These are phyloP conservation scores for Clarkia xantiana DNA, from an alignment of 345 rosid genomes.

Conservation along the genomic window DNA sequence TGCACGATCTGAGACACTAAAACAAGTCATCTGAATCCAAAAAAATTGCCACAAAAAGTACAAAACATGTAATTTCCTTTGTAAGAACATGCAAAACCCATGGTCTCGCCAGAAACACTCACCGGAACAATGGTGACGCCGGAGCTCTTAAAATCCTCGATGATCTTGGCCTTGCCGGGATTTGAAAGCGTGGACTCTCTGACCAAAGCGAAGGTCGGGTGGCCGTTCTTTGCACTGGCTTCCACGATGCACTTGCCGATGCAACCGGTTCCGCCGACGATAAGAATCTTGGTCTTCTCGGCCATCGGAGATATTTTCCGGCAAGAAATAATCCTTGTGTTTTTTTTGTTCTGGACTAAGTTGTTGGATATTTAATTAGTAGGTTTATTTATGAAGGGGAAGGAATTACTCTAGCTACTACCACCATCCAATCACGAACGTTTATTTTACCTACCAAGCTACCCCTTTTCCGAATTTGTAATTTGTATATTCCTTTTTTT, in stretches of 20 bases:
- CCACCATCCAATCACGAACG: too few relatives aligned
- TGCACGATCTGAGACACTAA: too few relatives aligned
- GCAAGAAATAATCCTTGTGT: neutral
- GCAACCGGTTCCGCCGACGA: conserved; percentile 4
- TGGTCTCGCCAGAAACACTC: neutral
- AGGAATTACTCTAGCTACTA: too few relatives aligned
- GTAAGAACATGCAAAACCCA: neutral
- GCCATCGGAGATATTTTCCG: conserved; percentile 4
- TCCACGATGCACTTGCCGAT: conserved; percentile 10
- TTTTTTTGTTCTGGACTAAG: neutral
- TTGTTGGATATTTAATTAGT: too few relatives aligned
- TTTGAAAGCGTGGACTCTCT: conserved; percentile 2
- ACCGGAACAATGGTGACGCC: conserved; percentile 4
- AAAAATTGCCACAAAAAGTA: too few relatives aligned
- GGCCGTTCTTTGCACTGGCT: conserved; percentile 8
- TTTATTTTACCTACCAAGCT: too few relatives aligned
- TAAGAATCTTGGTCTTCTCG: conserved; percentile 9
- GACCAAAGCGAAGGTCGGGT: conserved; percentile 6
- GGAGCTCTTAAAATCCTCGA: conserved; percentile 2
- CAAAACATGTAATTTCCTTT: too few relatives aligned
- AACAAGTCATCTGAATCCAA: too few relatives aligned
- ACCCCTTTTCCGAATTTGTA: too few relatives aligned
- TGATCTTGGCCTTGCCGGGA: conserved; percentile 1
- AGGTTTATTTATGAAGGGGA: neutral
- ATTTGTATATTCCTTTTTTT: too few relatives aligned